Evolutionary conservation across 768 basidiomycete species (phyloP), one percentile per base, ranked within the genome.

Genomic region (Coprinopsis cinerea): DNA sequence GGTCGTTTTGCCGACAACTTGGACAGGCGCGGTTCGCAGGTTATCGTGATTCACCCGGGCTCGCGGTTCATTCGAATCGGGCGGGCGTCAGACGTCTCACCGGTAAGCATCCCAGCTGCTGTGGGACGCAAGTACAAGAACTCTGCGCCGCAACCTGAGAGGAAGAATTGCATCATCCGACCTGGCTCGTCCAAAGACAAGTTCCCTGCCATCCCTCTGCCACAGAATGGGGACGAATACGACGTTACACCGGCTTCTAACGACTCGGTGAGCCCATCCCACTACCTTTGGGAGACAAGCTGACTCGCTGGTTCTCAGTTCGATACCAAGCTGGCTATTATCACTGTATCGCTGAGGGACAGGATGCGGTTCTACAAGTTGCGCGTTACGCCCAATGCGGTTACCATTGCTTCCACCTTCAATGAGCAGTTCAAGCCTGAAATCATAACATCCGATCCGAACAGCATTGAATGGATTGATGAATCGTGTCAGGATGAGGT

Each of bases 301-400:
- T 10, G 10, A 39, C 17, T 10, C 17, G 6, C 36, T 18, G 37
- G 44, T 27, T 44, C 36, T 34, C 46, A 90, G 88, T 87, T 92
- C 51, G 82, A 88, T 52, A 74, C 77, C 20, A 92, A 92, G 60
- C 75, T 95, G 23, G 74, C 82, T 2, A 79, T 81, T 3, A 82
- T 90, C 17, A 77, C 77, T 1, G 66, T 79, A 34, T 88, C 88
- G 2, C 72, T 92, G 35, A 80, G 87, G 22, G 88, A 90, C 47
- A 72, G 88, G 46, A 90, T 91, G 88, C 76, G 82, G 25, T 91
- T 91, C 62, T 91, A 91, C 66, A 90, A 90, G 64, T 71, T 90
- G 49, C 78, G 77, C 46, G 85, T 83, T 48, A 91, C 81, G 20
- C 84, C 73, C 18, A 85, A 82, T 62, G 85, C 81, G 35, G 78